phyloP scores from a whole-genome alignment of 192 early-diverging fungal genomes.

The Martensiomyces pterosporus region DNA sequence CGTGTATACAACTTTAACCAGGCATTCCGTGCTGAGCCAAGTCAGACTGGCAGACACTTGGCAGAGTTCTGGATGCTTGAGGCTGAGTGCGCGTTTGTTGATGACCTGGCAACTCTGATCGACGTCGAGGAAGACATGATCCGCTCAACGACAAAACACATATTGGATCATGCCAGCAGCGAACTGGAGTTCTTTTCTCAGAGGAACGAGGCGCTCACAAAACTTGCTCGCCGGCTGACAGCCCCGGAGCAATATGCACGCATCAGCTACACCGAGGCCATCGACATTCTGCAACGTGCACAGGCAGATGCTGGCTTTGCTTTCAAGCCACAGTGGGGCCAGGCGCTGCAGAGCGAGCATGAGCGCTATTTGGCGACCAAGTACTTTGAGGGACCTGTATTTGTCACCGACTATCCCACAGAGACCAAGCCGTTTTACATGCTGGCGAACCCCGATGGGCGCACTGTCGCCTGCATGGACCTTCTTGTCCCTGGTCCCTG shows the following conservation, averaged over 20 bases:
- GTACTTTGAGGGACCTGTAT: conserved; percentile 67
- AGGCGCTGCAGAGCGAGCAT: conserved; percentile 76
- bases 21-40: conserved; percentile 80
- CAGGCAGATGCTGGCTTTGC: conserved; percentile 51
- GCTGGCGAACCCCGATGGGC: conserved; percentile 55
- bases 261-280: conserved; percentile 72
- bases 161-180: conserved; percentile 49
- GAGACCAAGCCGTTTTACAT: conserved; percentile 87
- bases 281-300: conserved; percentile 59
- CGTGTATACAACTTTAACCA: conserved; percentile 81
- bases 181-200: conserved; percentile 56
- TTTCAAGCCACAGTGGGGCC: conserved; percentile 70
- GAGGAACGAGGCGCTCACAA: conserved; percentile 49
- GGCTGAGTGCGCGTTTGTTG: conserved; percentile 76
- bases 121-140: conserved; percentile 68
- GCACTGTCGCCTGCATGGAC: conserved; percentile 79
- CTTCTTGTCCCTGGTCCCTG: conserved; percentile 79
- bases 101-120: conserved; percentile 56
- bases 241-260: conserved; percentile 56
- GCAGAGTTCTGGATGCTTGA: conserved; percentile 96
- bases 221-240: conserved; percentile 28
- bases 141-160: conserved; percentile 51
- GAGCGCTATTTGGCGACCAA: conserved; percentile 73
- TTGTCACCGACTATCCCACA: conserved; percentile 86
- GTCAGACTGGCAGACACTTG: conserved; percentile 74